phyloP scores from a whole-genome alignment of 495 filamentous ascomycete genomes.

The Penicillium egyptiacum region DNA sequence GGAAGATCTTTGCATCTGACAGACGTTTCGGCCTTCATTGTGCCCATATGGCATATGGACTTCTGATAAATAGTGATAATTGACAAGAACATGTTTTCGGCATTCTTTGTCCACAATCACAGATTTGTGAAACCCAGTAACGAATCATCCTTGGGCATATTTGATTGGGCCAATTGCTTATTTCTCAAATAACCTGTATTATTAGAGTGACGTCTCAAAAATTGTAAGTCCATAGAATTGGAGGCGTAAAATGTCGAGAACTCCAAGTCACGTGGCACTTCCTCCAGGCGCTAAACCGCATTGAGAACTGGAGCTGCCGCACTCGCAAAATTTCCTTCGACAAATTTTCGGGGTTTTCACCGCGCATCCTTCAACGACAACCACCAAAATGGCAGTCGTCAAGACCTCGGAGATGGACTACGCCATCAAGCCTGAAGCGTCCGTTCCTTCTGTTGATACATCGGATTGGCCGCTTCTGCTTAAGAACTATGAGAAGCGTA shows the following conservation, averaged over 20 bases:
- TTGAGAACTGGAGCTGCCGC: slow-evolving; percentile 34
- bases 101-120: background rate
- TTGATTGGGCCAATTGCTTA: background rate
- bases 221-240: background rate
- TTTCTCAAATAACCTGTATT: background rate
- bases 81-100: background rate
- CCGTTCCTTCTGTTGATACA: slow-evolving; percentile 68
- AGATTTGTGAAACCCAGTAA: background rate
- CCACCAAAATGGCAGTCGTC: slow-evolving; percentile 56
- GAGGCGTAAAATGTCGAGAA: slow-evolving; percentile 6
- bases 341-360: slow-evolving; percentile 30
- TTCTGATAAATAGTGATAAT: slow-evolving; percentile 3
- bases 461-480: slow-evolving; percentile 85
- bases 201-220: background rate
- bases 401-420: slow-evolving; percentile 66
- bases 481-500: slow-evolving; percentile 86
- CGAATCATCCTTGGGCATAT: background rate
- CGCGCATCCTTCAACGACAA: slow-evolving; percentile 29
- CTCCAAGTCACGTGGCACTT: slow-evolving; percentile 14
- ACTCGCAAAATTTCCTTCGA: slow-evolving; percentile 41
- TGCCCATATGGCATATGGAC: background rate
- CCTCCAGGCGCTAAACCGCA: slow-evolving; percentile 30
- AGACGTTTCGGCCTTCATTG: background rate
- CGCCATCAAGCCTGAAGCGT: slow-evolving; percentile 82
- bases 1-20: background rate